phyloP scores from a whole-genome alignment of 768 basidiomycete species.

The Austroboletus eburneus region DNA sequence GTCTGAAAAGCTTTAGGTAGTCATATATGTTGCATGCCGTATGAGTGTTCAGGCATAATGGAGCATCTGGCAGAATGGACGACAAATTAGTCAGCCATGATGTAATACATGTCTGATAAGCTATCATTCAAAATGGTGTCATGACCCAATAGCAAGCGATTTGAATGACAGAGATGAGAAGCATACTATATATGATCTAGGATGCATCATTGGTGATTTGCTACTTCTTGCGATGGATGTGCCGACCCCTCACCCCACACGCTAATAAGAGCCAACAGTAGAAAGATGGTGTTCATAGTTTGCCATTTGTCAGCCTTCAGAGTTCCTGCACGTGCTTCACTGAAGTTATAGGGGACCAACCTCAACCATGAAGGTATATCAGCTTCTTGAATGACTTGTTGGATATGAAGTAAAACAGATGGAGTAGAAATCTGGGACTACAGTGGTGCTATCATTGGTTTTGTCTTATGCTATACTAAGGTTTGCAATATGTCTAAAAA shows the following conservation, averaged over 20 bases:
- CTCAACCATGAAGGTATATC: no score
- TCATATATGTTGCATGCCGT: no score
- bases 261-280: no score
- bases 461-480: background rate
- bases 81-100: background rate
- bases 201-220: background rate
- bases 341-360: no score
- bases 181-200: slow-evolving; percentile 5
- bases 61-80: background rate
- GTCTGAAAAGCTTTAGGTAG: no score
- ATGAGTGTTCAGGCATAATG: no score
- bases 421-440: no score
- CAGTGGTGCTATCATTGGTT: background rate
- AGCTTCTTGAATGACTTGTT: no score
- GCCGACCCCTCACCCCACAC: background rate
- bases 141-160: background rate
- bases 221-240: background rate
- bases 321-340: no score
- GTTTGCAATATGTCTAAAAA: background rate
- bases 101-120: background rate
- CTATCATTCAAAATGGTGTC: background rate
- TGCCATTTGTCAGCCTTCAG: slow-evolving; percentile 8
- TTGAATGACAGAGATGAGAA: no score
- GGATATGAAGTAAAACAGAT: background rate
- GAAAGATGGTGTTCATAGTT: background rate